A percentile compares a stretch with the other conserved stretches of the same genome.
These are phyloP conservation scores for Rubia occidens DNA, from an alignment of 305 asterid species.

Conservation along the genomic window DNA sequence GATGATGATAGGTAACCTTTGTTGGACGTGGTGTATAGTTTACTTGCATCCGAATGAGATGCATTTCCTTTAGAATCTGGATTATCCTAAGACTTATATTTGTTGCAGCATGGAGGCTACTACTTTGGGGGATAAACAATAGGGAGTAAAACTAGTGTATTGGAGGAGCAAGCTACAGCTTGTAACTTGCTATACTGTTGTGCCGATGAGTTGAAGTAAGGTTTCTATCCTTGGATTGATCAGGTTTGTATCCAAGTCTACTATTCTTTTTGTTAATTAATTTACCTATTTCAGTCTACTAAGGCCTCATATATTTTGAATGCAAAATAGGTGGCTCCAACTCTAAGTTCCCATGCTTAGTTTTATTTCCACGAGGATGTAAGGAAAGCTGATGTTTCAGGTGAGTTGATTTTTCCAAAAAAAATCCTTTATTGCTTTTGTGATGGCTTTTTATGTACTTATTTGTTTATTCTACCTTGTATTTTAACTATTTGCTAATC, in stretches of 20 bases:
- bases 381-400: too few relatives aligned
- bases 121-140: slow-evolving; percentile 90
- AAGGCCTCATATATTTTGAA: slow-evolving; percentile 1
- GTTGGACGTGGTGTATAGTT: not conserved
- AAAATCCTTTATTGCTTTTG: too few relatives aligned
- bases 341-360: slow-evolving; percentile 47
- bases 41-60: not conserved
- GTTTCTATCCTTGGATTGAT: slow-evolving; percentile 96
- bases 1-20: slow-evolving; percentile 76
- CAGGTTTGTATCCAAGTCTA: slow-evolving; percentile 47
- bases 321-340: slow-evolving; percentile 78
- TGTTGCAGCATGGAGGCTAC: slow-evolving; percentile 92
- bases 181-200: slow-evolving; percentile 97
- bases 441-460: slow-evolving; percentile 2
- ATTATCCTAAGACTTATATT: slow-evolving; percentile 15
- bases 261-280: slow-evolving; percentile 8
- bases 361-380: too few relatives aligned
- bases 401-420: too few relatives aligned
- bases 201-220: slow-evolving; percentile 95
- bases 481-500: not conserved
- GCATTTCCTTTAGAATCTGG: not conserved
- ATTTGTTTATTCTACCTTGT: not conserved
- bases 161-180: slow-evolving; percentile 98
- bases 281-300: slow-evolving; percentile 9
- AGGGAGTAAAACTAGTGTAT: slow-evolving; percentile 88